A percentile compares a stretch with the other conserved stretches of the same genome.
Conservation (phyloP, 345 rosid genomes). For the Lepidium africanum region DNA sequence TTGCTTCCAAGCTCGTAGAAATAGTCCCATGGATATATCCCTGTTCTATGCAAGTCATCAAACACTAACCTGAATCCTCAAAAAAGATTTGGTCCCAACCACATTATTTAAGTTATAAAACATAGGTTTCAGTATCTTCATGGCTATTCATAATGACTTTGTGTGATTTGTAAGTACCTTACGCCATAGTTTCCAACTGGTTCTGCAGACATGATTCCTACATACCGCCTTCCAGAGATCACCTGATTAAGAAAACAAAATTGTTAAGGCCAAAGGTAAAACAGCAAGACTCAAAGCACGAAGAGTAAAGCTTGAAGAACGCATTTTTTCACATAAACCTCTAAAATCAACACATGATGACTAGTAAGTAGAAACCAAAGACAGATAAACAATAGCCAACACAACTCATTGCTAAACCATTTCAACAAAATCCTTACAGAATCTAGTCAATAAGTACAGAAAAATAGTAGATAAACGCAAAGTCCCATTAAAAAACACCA, state of each 20-base stretch:
- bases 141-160: background rate
- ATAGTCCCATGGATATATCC: conserved; percentile 91
- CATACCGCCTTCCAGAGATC: conserved; percentile 78
- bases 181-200: conserved; percentile 97
- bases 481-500: background rate
- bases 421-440: background rate
- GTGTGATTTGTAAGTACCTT: conserved; percentile 41
- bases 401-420: background rate
- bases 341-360: background rate
- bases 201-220: conserved; percentile 91
- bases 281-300: background rate
- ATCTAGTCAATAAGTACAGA: background rate
- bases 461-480: background rate
- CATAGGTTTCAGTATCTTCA: background rate
- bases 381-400: background rate
- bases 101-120: background rate
- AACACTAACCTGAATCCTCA: conserved; percentile 57
- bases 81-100: background rate
- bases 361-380: background rate
- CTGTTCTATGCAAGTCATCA: conserved; percentile 91
- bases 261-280: background rate
- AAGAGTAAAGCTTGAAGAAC: background rate
- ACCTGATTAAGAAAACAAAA: conserved; percentile 38
- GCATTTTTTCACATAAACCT: background rate
- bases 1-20: conserved; percentile 74